Conservation (phyloP, 805 yeast genomes). For the Candida quercuum region DNA sequence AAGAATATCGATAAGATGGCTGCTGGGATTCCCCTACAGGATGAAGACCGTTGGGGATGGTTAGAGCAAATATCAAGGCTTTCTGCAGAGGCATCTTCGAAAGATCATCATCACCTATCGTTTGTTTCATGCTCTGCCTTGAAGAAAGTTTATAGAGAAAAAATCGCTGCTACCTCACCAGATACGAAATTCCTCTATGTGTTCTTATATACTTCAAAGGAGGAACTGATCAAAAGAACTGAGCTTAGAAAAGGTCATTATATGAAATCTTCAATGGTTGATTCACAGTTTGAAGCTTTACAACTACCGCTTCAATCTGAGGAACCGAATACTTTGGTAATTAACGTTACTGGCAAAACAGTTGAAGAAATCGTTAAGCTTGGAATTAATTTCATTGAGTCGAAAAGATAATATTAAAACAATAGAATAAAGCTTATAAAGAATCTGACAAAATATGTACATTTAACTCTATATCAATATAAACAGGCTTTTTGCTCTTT, state of each 20-base stretch:
- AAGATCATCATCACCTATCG: constrained; percentile 23
- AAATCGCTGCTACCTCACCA: constrained; percentile 35
- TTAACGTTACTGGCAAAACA: constrained; percentile 25
- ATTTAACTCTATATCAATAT: too few relatives aligned
- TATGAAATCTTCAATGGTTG: constrained; percentile 84
- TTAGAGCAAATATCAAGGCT: constrained; percentile 42
- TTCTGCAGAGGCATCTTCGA: constrained; percentile 35
- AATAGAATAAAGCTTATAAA: neutral
- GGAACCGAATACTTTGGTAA: constrained; percentile 25
- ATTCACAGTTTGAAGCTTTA: constrained; percentile 69
- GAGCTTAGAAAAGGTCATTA: constrained; percentile 66
- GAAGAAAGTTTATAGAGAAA: constrained; percentile 67
- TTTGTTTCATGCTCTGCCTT: constrained; percentile 85
- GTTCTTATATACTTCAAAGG: constrained; percentile 60
- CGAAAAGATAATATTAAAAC: neutral
- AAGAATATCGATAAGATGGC: constrained; percentile 87
- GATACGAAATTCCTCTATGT: constrained; percentile 49
- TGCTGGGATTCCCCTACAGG: constrained; percentile 71
- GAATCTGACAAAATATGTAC: too few relatives aligned
- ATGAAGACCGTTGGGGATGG: constrained; percentile 95
- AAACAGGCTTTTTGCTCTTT: neutral
- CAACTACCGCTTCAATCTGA: constrained; percentile 54
- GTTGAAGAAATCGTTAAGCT: constrained; percentile 10
- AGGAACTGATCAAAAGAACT: constrained; percentile 58
- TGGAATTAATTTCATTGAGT: constrained; percentile 10